A percentile compares a stretch with the other conserved stretches of the same genome.
Evolutionary conservation across 495 filamentous ascomycete species (phyloP).

Genomic region (Penicillium ochrochloron): DNA sequence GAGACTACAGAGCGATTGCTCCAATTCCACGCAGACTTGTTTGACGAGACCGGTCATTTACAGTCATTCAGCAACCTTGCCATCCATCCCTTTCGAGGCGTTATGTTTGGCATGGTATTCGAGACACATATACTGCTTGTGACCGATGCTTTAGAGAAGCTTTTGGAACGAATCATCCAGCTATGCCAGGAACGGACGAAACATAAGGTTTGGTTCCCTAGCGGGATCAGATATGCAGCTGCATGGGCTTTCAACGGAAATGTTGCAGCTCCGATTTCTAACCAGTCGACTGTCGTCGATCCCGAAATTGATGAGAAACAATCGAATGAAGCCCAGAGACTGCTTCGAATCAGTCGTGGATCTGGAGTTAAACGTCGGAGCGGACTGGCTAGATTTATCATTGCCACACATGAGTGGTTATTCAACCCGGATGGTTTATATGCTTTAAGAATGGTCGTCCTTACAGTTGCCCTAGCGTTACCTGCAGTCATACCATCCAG

Average conservation of each 20-base stretch:
- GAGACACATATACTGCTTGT: not conserved
- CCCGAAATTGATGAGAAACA: not conserved
- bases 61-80: not conserved
- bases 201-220: not conserved
- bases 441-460: not conserved
- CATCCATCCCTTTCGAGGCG: not conserved
- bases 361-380: not conserved
- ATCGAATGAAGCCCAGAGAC: not conserved
- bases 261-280: not conserved
- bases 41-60: not conserved
- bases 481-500: not conserved
- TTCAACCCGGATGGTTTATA: not conserved
- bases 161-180: not conserved
- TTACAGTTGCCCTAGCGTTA: too few relatives aligned
- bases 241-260: not conserved
- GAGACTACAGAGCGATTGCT: not conserved
- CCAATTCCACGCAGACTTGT: not conserved
- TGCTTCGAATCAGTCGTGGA: not conserved
- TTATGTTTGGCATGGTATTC: not conserved
- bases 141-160: not conserved
- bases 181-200: not conserved
- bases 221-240: conserved; percentile 1
- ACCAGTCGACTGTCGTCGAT: not conserved
- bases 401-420: not conserved
- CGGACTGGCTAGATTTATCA: not conserved